These are phyloP conservation scores for Vairimorpha apis DNA, from an alignment of 371 early-diverging fungal genomes.

Conservation along the genomic window DNA sequence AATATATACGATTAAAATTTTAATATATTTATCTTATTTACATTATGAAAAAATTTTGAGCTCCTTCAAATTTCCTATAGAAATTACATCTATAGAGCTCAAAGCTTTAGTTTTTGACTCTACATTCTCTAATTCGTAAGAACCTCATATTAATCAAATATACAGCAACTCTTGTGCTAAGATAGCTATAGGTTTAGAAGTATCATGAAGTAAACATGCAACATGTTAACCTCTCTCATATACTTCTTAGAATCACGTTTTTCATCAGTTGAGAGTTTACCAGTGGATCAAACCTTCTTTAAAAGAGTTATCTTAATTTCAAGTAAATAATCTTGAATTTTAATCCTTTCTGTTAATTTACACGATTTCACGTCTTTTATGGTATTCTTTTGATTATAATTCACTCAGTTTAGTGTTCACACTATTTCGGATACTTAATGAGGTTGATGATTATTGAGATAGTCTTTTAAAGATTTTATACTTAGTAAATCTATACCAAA, in stretches of 20 bases:
- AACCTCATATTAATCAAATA: not conserved
- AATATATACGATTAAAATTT: not conserved
- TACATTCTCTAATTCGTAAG: not conserved
- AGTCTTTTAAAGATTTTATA: not conserved
- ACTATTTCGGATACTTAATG: not conserved
- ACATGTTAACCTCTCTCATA: not conserved
- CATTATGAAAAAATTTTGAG: too few relatives aligned
- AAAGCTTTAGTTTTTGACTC: not conserved
- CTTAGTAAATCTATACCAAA: too few relatives aligned
- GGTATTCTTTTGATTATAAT: not conserved
- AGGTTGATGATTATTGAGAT: not conserved
- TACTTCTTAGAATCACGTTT: not conserved
- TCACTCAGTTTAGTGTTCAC: not conserved
- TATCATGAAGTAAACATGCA: not conserved
- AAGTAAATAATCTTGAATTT: too few relatives aligned
- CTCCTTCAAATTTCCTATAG: not conserved
- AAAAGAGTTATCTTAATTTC: too few relatives aligned
- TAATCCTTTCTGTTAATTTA: not conserved
- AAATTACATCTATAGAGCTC: not conserved
- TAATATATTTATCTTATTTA: not conserved
- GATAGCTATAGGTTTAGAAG: not conserved
- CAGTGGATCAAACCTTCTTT: not conserved
- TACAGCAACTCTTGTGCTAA: not conserved
- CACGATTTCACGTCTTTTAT: not conserved
- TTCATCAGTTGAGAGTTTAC: not conserved